These are phyloP conservation scores for Sphaerulina populicola DNA, from an alignment of 2,329 filamentous ascomycete genomes.

Conservation along the genomic window DNA sequence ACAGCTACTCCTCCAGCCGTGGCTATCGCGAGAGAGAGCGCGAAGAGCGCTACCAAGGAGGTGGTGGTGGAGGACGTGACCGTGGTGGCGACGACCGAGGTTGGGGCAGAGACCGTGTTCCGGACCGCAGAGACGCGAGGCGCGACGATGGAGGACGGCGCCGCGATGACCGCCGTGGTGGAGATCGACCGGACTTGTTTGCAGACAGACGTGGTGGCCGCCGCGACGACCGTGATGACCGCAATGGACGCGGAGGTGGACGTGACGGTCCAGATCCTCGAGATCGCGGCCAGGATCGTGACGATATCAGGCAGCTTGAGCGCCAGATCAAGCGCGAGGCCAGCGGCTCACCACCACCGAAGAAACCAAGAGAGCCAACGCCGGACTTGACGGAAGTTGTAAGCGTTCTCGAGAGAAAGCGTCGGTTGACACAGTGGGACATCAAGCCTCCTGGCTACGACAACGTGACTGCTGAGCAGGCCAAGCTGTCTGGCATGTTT, in stretches of 20 bases:
- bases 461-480: conserved; percentile 95
- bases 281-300: conserved; percentile 33
- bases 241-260: conserved; percentile 31
- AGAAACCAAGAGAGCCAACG: conserved; percentile 88
- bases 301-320: conserved; percentile 32
- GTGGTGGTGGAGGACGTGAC: conserved; percentile 17
- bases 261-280: conserved; percentile 25
- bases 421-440: conserved; percentile 96
- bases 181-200: conserved; percentile 27
- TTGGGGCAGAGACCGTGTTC: conserved; percentile 65
- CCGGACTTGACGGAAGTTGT: conserved; percentile 83
- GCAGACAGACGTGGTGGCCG: conserved; percentile 24
- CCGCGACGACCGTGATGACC: conserved; percentile 41
- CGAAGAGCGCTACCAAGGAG: conserved; percentile 77
- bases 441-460: conserved; percentile 98
- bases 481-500: conserved; percentile 98
- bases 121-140: conserved; percentile 53
- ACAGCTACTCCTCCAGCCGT: conserved; percentile 86
- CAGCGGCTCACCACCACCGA: conserved; percentile 69
- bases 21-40: conserved; percentile 88
- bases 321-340: conserved; percentile 45
- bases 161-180: conserved; percentile 42
- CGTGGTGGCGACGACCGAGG: conserved; percentile 32
- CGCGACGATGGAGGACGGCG: conserved; percentile 48
- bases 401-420: conserved; percentile 76